Evolutionary conservation across 2,329 filamentous ascomycete species (phyloP).

Genomic region (Verticillium dahliae): DNA sequence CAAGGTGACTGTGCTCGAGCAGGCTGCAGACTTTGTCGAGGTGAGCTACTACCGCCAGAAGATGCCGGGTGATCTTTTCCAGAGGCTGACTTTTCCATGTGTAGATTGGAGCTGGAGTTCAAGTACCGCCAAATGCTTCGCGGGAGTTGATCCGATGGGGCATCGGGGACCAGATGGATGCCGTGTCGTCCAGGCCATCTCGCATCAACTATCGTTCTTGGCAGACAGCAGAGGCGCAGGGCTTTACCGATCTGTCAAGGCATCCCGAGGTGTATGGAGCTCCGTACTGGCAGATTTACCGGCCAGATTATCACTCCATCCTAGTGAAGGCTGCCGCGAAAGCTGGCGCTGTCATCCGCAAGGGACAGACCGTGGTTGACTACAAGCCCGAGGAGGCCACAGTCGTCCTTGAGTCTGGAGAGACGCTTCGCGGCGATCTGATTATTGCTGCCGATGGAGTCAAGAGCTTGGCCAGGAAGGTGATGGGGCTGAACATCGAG

Average conservation of each 20-base stretch:
- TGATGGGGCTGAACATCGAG: constrained; percentile 5
- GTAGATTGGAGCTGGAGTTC: constrained; percentile 11
- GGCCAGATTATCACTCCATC: constrained; percentile 7
- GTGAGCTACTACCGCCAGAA: background rate
- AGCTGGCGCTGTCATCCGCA: background rate
- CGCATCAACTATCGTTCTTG: background rate
- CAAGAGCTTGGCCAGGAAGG: background rate
- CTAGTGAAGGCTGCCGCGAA: constrained; percentile 3
- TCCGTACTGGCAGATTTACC: constrained; percentile 6
- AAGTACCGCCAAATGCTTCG: constrained; percentile 10
- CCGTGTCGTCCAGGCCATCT: constrained; percentile 1
- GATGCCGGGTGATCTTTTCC: background rate
- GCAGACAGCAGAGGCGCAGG: background rate
- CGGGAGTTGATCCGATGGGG: constrained; percentile 12
- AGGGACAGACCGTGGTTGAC: background rate
- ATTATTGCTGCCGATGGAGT: constrained; percentile 7
- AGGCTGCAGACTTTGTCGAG: constrained; percentile 9
- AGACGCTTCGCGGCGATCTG: background rate
- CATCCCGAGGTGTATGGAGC: constrained; percentile 4
- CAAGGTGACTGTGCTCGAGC: constrained; percentile 9
- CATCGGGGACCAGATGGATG: constrained; percentile 8
- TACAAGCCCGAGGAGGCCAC: constrained; percentile 3
- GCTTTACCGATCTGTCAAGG: background rate
- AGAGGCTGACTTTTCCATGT: background rate
- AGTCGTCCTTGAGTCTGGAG: constrained; percentile 2